Percentiles rank a stretch among this genome's conserved stretches.
Conservation (phyloP, 2,329 filamentous ascomycete species). For the Beauveria caledonica region DNA sequence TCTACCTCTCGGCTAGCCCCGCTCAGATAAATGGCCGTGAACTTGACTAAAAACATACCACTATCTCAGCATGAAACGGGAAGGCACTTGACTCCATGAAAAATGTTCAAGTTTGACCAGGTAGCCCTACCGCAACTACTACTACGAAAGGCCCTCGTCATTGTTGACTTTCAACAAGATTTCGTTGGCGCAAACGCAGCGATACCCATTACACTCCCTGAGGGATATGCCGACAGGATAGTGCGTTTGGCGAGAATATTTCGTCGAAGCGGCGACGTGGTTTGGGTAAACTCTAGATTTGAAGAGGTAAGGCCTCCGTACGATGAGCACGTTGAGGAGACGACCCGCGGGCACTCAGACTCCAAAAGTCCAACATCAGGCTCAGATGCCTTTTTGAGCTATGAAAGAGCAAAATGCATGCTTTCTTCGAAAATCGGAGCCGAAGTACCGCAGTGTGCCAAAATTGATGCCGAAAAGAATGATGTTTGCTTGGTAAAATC, state of each 20-base stretch:
- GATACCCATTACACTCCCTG: constrained; percentile 55
- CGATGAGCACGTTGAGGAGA: neutral
- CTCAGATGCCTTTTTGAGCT: constrained; percentile 39
- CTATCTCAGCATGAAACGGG: neutral
- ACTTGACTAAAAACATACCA: neutral
- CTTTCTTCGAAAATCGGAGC: constrained; percentile 25
- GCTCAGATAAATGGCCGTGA: neutral
- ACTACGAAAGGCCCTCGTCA: constrained; percentile 62
- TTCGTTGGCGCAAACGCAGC: constrained; percentile 64
- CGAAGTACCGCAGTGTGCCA: constrained; percentile 35
- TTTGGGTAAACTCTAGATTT: constrained; percentile 79
- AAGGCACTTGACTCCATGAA: neutral
- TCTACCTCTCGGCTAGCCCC: neutral
- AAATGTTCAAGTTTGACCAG: constrained; percentile 50
- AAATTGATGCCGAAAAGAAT: constrained; percentile 27
- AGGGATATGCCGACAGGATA: constrained; percentile 60
- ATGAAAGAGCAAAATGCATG: neutral
- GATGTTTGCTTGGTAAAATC: constrained; percentile 57
- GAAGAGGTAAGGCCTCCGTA: constrained; percentile 29
- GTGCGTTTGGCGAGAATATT: constrained; percentile 62
- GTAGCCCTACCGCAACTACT: constrained; percentile 46
- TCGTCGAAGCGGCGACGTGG: constrained; percentile 60
- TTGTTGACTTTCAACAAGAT: constrained; percentile 87
- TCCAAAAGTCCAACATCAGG: constrained; percentile 13
- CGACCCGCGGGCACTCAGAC: neutral